Percentiles rank a stretch among this genome's conserved stretches.
phyloP scores from a whole-genome alignment of 495 filamentous ascomycete genomes.

The Hypoxylon cercidicola region DNA sequence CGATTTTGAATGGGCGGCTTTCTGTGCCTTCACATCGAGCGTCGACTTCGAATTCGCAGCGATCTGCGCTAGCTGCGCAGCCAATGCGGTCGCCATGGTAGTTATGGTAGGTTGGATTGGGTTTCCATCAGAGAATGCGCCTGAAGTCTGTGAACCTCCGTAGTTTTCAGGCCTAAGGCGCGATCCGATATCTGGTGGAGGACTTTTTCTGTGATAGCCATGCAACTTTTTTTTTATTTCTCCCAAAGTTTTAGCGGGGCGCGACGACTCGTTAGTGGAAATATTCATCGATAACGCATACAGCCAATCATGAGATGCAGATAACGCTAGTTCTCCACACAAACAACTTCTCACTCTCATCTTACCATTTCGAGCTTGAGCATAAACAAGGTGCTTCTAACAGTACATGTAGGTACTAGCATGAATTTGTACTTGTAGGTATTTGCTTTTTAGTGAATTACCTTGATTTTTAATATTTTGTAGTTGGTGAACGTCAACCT shows the following conservation, averaged over 20 bases:
- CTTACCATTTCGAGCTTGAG: conserved; percentile 17
- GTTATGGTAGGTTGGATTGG: neutral
- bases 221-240: conserved; percentile 31
- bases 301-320: conserved; percentile 18
- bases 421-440: neutral
- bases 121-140: conserved; percentile 31
- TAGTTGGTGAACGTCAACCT: no score
- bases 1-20: conserved; percentile 87
- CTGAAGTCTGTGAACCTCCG: conserved; percentile 1
- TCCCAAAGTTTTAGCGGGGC: conserved; percentile 42
- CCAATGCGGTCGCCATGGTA: conserved; percentile 81
- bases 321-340: conserved; percentile 14
- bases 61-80: conserved; percentile 82
- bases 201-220: conserved; percentile 23
- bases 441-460: no score
- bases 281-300: conserved; percentile 26
- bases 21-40: conserved; percentile 89
- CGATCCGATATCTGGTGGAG: neutral
- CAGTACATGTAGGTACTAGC: neutral
- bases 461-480: no score
- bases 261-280: conserved; percentile 28
- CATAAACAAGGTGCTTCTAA: conserved; percentile 1
- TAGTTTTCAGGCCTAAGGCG: neutral
- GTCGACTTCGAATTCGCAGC: conserved; percentile 79
- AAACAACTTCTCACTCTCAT: conserved; percentile 8